Conservation (phyloP, 2,329 filamentous ascomycete species). For the Fusarium secorum region DNA sequence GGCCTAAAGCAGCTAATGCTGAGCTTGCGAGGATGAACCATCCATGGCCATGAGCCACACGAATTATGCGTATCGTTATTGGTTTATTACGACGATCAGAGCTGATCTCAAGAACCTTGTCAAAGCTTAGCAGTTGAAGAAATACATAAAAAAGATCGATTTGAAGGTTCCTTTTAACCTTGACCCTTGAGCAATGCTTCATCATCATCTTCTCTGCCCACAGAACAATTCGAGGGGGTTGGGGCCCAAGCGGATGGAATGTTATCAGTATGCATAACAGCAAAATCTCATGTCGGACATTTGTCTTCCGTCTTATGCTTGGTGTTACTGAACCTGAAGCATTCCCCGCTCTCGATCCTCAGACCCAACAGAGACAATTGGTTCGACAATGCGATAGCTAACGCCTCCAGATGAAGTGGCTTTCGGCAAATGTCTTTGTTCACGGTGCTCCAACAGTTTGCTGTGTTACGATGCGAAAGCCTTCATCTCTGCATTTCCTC, state of each 20-base stretch:
- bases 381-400: neutral
- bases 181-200: neutral
- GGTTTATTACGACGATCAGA: slow-evolving; percentile 5
- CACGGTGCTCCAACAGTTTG: slow-evolving; percentile 11
- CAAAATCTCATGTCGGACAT: neutral
- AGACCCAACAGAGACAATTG: slow-evolving; percentile 4
- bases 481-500: neutral
- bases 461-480: slow-evolving; percentile 3
- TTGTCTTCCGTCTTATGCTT: neutral
- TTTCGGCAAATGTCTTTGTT: slow-evolving; percentile 10
- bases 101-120: neutral
- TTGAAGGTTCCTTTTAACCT: neutral
- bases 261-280: neutral
- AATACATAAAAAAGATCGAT: neutral
- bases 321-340: neutral
- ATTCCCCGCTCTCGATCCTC: neutral
- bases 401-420: slow-evolving; percentile 21
- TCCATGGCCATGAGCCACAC: slow-evolving; percentile 4
- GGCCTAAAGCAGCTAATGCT: slow-evolving; percentile 39
- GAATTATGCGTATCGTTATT: slow-evolving; percentile 14
- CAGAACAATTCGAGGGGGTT: neutral
- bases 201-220: neutral
- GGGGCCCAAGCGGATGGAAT: neutral
- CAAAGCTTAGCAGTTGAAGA: neutral
- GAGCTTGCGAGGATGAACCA: neutral